Evolutionary conservation across 257 asterid species (phyloP), one percentile per base, ranked within the genome.

Genomic region (Gentiana macrophylla): DNA sequence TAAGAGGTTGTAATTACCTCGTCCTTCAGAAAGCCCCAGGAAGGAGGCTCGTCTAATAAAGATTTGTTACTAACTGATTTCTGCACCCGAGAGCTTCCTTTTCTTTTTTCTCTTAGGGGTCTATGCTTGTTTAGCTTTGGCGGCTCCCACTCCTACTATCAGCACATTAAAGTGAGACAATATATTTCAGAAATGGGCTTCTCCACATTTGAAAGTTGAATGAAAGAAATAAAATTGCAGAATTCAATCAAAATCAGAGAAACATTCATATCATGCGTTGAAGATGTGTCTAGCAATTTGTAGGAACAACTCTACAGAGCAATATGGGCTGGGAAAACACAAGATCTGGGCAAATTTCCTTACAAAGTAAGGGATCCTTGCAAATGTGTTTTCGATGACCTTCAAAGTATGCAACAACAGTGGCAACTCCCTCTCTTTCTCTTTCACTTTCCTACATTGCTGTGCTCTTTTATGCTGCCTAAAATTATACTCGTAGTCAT

Each of bases 1-100:
- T 43, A 62, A 33, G 6, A 62, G 49, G 37, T 44, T 32, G 13
- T 24, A 3, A 24, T 35, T 77, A 83, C 93, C 85, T 70, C 75
- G 48, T 44, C 12, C 47, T 49, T 48, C 32, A 4, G 55, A 24
- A 75, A 36, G 62, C 67, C 64, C 35, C 66, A 56, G 32, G 53
- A 56, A 57, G 34, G 65, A 60, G 60, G 67, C 62, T 70, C 69
- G 49, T 48, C 67, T 47, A 35, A 66, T 57, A 53, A 50, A 67
- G 58, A 32, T 57, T 56, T 69, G 50, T 58, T 69, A 76, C 77
- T 55, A 47, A 66, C 67, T 12, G 75, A 70, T 48, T 38, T 44
- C 60, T 62, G 69, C 59, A 10, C 24, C 48, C 60, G 59, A 47
- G 62, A 53, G 58, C 52, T 63, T 62, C 60, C 72, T 49, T 37